A percentile compares a stretch with the other conserved stretches of the same genome.
phyloP scores from a whole-genome alignment of 2,329 filamentous ascomycete genomes.

The Diplodia corticola region DNA sequence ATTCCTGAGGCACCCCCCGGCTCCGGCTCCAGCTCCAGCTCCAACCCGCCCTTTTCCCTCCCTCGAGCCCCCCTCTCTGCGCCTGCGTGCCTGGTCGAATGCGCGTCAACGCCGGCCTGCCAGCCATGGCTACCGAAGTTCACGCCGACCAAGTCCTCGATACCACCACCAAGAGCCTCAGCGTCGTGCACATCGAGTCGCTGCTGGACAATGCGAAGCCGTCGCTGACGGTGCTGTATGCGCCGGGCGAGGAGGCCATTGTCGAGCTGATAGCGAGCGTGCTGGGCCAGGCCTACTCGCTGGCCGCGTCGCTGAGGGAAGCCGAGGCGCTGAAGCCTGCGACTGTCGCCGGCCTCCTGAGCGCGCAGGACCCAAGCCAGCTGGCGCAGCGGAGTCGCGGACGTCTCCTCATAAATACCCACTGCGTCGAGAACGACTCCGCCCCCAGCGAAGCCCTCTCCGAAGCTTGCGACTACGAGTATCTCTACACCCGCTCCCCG shows the following conservation, averaged over 20 bases:
- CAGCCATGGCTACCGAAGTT: slow-evolving; percentile 38
- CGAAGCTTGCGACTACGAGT: slow-evolving; percentile 77
- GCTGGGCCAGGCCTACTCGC: slow-evolving; percentile 69
- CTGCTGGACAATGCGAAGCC: slow-evolving; percentile 36
- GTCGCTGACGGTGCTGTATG: slow-evolving; percentile 61
- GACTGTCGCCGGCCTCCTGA: slow-evolving; percentile 61
- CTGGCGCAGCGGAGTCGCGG: slow-evolving; percentile 43
- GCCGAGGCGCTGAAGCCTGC: slow-evolving; percentile 58
- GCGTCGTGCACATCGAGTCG: slow-evolving; percentile 38
- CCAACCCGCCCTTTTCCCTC: background rate
- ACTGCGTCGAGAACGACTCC: slow-evolving; percentile 66
- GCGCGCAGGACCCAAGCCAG: background rate
- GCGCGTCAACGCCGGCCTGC: slow-evolving; percentile 23
- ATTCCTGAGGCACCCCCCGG: slow-evolving; percentile 35
- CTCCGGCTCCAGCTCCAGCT: no score
- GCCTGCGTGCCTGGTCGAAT: slow-evolving; percentile 24
- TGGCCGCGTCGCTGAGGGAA: slow-evolving; percentile 58
- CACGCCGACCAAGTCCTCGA: slow-evolving; percentile 36
- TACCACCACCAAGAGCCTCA: slow-evolving; percentile 34
- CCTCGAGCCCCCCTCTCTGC: background rate
- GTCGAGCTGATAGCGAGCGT: slow-evolving; percentile 76
- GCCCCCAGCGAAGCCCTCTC: slow-evolving; percentile 63
- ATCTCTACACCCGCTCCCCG: slow-evolving; percentile 72
- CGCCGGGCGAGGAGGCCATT: slow-evolving; percentile 70
- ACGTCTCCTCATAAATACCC: slow-evolving; percentile 71